Conservation (phyloP, 768 basidiomycete genomes). For the Rhodotorula diobovata region DNA sequence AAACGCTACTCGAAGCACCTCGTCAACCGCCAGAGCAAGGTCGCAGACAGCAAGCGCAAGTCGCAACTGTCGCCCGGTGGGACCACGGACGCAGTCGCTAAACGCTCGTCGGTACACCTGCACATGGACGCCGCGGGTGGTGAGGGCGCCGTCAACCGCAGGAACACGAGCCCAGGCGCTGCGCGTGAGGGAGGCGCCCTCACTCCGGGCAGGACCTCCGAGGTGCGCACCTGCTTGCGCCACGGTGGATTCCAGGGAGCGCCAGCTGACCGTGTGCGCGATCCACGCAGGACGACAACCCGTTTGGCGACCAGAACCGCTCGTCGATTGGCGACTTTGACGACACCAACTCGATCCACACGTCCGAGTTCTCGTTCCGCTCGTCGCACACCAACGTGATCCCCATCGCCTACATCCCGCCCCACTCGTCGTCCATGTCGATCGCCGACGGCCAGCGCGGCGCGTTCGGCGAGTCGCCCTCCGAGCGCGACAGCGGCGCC, state of each 20-base stretch:
- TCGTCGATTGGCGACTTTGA: conserved; percentile 34
- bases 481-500: neutral
- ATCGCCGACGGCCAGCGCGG: conserved; percentile 34
- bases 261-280: neutral
- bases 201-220: conserved; percentile 14
- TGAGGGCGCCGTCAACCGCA: conserved; percentile 5
- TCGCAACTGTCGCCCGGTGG: neutral
- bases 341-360: conserved; percentile 30
- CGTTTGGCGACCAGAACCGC: conserved; percentile 41
- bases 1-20: conserved; percentile 34
- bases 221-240: neutral
- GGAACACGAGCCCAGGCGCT: neutral
- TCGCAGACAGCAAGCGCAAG: conserved; percentile 13
- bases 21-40: conserved; percentile 19
- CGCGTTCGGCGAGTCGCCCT: conserved; percentile 14
- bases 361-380: conserved; percentile 43
- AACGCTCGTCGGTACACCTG: conserved; percentile 31
- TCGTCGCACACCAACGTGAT: conserved; percentile 44
- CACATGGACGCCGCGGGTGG: conserved; percentile 3
- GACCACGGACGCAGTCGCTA: conserved; percentile 7
- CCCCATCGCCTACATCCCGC: conserved; percentile 45
- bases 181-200: conserved; percentile 10
- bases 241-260: neutral
- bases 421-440: conserved; percentile 39
- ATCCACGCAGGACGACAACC: conserved; percentile 29